phyloP scores from a whole-genome alignment of 805 yeast genomes.

The Spathaspora girioi region DNA sequence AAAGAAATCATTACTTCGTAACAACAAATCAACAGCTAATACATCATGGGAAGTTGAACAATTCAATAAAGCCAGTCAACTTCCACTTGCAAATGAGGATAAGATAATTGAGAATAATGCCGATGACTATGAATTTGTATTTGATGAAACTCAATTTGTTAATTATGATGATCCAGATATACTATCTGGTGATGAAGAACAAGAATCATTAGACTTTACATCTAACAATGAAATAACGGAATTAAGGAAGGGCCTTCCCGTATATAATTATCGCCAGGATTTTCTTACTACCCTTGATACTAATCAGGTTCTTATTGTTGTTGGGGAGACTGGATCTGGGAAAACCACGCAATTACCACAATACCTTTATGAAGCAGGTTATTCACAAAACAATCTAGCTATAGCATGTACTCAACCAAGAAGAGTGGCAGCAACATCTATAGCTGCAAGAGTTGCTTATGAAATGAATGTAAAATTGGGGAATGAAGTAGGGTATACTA shows the following conservation, averaged over 20 bases:
- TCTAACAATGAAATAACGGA: constrained; percentile 33
- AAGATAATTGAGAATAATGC: constrained; percentile 37
- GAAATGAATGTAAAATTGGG: constrained; percentile 85
- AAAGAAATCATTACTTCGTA: constrained; percentile 1
- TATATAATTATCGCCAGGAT: constrained; percentile 56
- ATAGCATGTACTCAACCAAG: constrained; percentile 94
- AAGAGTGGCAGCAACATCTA: constrained; percentile 90
- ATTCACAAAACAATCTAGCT: constrained; percentile 42
- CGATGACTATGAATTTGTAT: constrained; percentile 67
- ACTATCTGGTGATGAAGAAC: constrained; percentile 12
- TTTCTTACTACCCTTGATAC: constrained; percentile 56
- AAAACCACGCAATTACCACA: constrained; percentile 94
- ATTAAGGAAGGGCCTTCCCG: constrained; percentile 70
- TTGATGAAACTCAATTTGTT: constrained; percentile 56
- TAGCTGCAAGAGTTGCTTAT: constrained; percentile 87
- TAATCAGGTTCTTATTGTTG: constrained; percentile 69
- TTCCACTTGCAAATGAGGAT: constrained; percentile 27
- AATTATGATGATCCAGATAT: constrained; percentile 17
- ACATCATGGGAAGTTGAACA: constrained; percentile 53
- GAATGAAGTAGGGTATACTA: constrained; percentile 79
- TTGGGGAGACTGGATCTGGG: constrained; percentile 92
- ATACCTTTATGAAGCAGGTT: constrained; percentile 79
- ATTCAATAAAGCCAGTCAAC: constrained; percentile 35
- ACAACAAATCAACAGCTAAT: constrained; percentile 6
- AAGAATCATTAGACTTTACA: neutral